phyloP scores from a whole-genome alignment of 2,329 filamentous ascomycete species.

The Hypoxylon sp. region DNA sequence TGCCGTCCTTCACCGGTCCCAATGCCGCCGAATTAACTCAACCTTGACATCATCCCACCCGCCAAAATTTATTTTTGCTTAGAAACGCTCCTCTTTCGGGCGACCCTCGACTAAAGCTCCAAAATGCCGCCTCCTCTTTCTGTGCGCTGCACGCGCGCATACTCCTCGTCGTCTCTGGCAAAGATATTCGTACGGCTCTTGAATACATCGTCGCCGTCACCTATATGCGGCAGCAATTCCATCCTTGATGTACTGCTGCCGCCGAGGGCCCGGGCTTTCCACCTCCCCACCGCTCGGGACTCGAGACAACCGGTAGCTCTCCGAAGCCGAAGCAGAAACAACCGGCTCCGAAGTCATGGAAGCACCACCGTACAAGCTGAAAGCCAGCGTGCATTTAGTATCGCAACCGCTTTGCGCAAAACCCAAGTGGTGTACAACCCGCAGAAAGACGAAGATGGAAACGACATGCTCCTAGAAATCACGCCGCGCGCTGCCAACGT shows the following conservation, averaged over 20 bases:
- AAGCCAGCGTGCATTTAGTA: conserved; percentile 55
- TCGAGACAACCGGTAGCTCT: conserved; percentile 12
- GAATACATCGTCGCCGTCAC: conserved; percentile 39
- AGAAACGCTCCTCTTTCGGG: conserved; percentile 33
- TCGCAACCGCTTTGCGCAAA: conserved; percentile 55
- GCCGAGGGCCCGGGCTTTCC: conserved; percentile 45
- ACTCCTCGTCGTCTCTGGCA: conserved; percentile 54
- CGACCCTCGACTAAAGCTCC: background rate
- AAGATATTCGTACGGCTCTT: conserved; percentile 54
- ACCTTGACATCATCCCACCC: conserved; percentile 51
- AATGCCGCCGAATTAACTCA: conserved; percentile 22
- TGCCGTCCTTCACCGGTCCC: conserved; percentile 26
- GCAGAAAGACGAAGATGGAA: conserved; percentile 83
- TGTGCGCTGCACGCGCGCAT: conserved; percentile 57
- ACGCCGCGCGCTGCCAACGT: conserved; percentile 86
- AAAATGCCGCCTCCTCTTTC: conserved; percentile 45
- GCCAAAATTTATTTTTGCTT: conserved; percentile 45
- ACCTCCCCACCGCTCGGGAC: conserved; percentile 53
- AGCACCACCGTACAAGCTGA: background rate
- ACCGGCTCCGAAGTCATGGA: conserved; percentile 9
- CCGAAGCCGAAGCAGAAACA: conserved; percentile 22
- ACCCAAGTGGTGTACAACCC: conserved; percentile 77
- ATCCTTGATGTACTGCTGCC: conserved; percentile 57
- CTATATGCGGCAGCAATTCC: conserved; percentile 44
- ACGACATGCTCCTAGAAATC: conserved; percentile 86